Percentiles rank a stretch among this genome's conserved stretches.
Conservation (phyloP, 345 rosid genomes). For the Populus tremula region DNA sequence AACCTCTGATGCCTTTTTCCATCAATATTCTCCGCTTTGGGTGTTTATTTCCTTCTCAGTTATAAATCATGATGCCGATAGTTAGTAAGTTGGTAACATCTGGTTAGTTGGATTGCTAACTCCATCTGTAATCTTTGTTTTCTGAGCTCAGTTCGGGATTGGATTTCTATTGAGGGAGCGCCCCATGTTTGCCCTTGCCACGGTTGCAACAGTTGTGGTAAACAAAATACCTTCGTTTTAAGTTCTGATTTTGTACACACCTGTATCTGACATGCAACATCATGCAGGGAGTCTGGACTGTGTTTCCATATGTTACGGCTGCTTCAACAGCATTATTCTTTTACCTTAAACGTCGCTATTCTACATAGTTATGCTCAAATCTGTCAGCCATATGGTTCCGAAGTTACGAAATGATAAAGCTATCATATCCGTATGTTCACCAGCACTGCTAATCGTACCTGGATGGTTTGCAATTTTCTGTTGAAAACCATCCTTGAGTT, state of each 20-base stretch:
- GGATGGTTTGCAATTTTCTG: slow-evolving; percentile 23
- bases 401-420: neutral
- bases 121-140: neutral
- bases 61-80: neutral
- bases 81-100: neutral
- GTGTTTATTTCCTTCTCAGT: neutral
- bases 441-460: neutral
- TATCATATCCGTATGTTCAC: neutral
- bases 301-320: slow-evolving; percentile 70
- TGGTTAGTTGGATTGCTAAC: slow-evolving; percentile 4
- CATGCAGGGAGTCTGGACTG: slow-evolving; percentile 78
- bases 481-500: slow-evolving; percentile 18
- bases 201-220: slow-evolving; percentile 83
- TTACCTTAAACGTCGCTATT: slow-evolving; percentile 31
- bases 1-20: neutral
- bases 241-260: neutral
- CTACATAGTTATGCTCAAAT: slow-evolving; percentile 23
- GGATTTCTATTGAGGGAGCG: slow-evolving; percentile 74
- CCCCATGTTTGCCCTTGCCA: slow-evolving; percentile 69
- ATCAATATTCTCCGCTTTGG: too few species aligned
- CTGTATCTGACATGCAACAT: slow-evolving; percentile 11
- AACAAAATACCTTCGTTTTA: slow-evolving; percentile 10
- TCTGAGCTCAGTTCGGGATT: slow-evolving; percentile 50
- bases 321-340: slow-evolving; percentile 65
- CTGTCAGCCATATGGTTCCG: neutral